Percentiles rank a stretch among this genome's conserved stretches.
Evolutionary conservation across 805 yeast genomes (phyloP).

Genomic region (Clavispora santaluciae): DNA sequence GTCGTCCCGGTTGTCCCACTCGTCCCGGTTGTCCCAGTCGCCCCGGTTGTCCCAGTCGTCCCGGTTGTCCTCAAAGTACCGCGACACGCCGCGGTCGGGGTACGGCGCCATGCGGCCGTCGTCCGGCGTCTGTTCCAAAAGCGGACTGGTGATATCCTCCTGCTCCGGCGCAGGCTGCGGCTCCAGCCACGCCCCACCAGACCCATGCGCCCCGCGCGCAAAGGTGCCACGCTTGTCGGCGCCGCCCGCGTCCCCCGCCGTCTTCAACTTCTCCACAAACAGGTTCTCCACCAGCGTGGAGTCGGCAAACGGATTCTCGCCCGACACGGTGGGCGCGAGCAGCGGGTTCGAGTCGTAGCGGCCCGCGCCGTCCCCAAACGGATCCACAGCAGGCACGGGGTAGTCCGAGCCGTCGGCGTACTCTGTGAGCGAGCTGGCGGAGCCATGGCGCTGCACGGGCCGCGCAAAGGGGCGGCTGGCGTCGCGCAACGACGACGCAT

Average conservation of each 20-base stretch:
- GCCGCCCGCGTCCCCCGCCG: not conserved
- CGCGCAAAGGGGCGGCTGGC: not conserved
- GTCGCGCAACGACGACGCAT: not conserved
- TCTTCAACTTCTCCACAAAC: conserved; percentile 1
- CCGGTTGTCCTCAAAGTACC: conserved; percentile 5
- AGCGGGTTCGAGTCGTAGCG: not conserved
- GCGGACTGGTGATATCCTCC: not conserved
- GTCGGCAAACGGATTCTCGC: conserved; percentile 9
- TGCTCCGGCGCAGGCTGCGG: not conserved
- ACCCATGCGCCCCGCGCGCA: too few species aligned
- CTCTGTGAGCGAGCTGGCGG: not conserved
- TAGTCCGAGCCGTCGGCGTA: not conserved
- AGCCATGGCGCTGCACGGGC: not conserved
- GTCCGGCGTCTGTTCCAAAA: not conserved
- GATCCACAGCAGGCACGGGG: too few species aligned
- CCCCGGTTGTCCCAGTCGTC: too few species aligned
- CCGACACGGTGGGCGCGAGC: conserved; percentile 2
- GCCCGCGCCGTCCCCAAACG: not conserved
- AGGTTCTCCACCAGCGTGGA: conserved; percentile 1
- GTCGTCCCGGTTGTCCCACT: too few species aligned
- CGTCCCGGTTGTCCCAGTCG: too few species aligned
- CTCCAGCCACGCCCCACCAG: not conserved
- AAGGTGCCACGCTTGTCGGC: not conserved
- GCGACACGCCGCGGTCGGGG: conserved; percentile 16
- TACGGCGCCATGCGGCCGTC: conserved; percentile 6